Evolutionary conservation across 140 eudicot species (phyloP), one percentile per base, ranked within the genome.

Genomic region (Senecio squalidus): DNA sequence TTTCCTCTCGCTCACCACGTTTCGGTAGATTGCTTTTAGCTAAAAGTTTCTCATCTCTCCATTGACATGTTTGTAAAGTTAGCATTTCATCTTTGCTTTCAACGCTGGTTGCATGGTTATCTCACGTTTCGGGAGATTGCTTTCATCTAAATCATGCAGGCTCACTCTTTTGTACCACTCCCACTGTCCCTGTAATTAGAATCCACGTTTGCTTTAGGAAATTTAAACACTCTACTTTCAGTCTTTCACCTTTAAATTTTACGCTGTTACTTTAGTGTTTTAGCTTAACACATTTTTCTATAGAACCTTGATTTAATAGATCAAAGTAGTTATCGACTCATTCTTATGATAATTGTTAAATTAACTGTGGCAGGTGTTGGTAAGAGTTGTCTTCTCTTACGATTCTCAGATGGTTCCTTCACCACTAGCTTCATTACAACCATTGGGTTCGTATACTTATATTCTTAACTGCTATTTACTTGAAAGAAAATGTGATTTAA

Each of bases 401-500:
- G 94, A 24, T 84, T 84, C 75, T 81, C 94, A 58, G 94, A 84
- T 62, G 94, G 85, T 57, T 81, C 94, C 72, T 84, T 84, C 83
- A 84, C 85, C 34, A 84, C 94, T 31, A 84, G 83, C 55, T 84
- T 84, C 69, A 84, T 84, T 44, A 78, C 89, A 22, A 84, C 94
- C 44, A 84, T 84, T 54, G 94, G 94, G 94, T 84, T 27, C 24
- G 85, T 74, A 18, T 61, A 45, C 36, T 21, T 33, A 15, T 52
- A 15, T 41, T 44, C 34, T 41, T 40, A 24, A 57, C 30, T 62
- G 39, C 10, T 22, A 14, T 33, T 47, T 33, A 28, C 29, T 38
- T 1, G 9, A 39, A 24, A 65, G 10, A 21, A 67, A 60, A 16
- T 2, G 5, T 31, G 51, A 34, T 60, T 60, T 16, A 13, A 59